Percentiles rank a stretch among this genome's conserved stretches.
Evolutionary conservation across 179 eudicot genomes (phyloP).

Genomic region (Corrigiola litoralis): DNA sequence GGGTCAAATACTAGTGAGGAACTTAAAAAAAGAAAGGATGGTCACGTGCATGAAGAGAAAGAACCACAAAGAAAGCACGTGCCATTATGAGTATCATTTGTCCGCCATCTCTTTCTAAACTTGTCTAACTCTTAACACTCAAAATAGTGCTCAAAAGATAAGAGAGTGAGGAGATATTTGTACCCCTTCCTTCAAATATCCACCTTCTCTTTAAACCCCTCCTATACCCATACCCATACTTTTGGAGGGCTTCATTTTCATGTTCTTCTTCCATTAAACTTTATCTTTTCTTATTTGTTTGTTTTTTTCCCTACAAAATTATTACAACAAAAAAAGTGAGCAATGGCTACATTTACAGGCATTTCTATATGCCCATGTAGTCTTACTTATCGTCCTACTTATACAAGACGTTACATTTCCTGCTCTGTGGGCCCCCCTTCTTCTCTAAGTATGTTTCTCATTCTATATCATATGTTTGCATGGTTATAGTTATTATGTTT

Average conservation of each 20-base stretch:
- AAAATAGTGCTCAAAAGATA: slow-evolving; percentile 17
- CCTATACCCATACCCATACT: background rate
- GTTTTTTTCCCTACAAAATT: too few species aligned
- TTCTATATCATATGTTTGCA: background rate
- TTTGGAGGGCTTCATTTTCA: background rate
- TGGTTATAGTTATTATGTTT: background rate
- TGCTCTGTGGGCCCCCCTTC: slow-evolving; percentile 36
- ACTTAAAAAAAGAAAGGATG: too few species aligned
- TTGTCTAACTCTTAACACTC: too few species aligned
- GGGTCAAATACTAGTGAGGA: too few species aligned
- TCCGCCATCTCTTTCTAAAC: slow-evolving; percentile 1
- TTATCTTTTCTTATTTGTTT: background rate
- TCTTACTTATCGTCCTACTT: slow-evolving; percentile 37
- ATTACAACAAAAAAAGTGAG: background rate
- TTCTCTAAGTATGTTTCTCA: slow-evolving; percentile 20
- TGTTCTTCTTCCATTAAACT: background rate
- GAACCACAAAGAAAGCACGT: too few species aligned
- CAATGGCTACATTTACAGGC: slow-evolving; percentile 51
- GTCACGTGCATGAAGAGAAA: too few species aligned
- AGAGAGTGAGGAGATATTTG: slow-evolving; percentile 27
- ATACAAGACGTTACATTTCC: slow-evolving; percentile 30
- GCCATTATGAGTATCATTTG: too few species aligned
- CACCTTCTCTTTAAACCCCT: background rate
- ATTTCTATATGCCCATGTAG: slow-evolving; percentile 41
- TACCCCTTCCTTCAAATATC: slow-evolving; percentile 10